Conservation (phyloP, 192 early-diverging fungal species). For the Podila minutissima region DNA sequence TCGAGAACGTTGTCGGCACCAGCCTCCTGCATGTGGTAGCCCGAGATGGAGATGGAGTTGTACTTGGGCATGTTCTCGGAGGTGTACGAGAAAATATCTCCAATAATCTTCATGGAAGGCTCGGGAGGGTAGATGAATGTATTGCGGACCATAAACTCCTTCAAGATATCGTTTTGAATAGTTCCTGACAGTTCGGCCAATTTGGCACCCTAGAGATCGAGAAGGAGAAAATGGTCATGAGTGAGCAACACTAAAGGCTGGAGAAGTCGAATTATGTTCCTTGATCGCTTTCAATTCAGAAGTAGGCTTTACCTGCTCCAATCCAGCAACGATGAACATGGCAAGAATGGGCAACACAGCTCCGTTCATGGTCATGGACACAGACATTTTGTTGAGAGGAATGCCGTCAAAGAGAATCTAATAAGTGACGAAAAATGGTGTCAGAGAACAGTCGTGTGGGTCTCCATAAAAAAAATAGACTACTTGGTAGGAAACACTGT, state of each 20-base stretch:
- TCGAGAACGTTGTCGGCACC: conserved; percentile 90
- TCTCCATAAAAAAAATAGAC: background rate
- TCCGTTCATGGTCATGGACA: conserved; percentile 97
- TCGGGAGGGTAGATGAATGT: conserved; percentile 95
- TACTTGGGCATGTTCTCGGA: conserved; percentile 91
- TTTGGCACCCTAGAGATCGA: conserved; percentile 65
- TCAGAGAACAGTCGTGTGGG: background rate
- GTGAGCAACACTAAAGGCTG: background rate
- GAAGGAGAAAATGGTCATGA: background rate
- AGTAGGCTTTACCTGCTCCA: conserved; percentile 70
- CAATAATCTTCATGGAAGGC: conserved; percentile 90
- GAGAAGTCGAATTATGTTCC: background rate
- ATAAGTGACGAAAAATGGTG: background rate
- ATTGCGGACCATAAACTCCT: conserved; percentile 96
- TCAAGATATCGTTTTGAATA: conserved; percentile 93
- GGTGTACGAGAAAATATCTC: conserved; percentile 92
- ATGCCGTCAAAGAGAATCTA: conserved; percentile 88
- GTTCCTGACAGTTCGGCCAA: conserved; percentile 85
- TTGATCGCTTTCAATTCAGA: background rate
- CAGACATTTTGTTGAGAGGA: conserved; percentile 89
- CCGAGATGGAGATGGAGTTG: conserved; percentile 96
- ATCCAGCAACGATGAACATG: conserved; percentile 89
- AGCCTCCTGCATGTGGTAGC: conserved; percentile 94
- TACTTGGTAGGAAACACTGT: background rate
- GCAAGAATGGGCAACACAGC: conserved; percentile 90